Conservation (phyloP, 768 basidiomycete species). For the Lactarius evosmus region DNA sequence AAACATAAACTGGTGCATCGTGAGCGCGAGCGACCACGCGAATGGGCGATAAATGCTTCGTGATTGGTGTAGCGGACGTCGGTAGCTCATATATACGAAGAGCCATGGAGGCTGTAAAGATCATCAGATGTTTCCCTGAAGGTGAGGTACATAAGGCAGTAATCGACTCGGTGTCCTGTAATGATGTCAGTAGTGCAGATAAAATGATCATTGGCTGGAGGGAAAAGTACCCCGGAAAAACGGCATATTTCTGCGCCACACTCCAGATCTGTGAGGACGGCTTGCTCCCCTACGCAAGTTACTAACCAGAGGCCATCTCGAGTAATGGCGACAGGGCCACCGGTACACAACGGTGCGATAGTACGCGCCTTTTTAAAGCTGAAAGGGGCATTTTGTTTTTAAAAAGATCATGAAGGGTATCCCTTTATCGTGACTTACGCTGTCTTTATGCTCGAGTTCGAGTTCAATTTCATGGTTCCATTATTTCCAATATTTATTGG, state of each 20-base stretch:
- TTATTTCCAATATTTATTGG: neutral
- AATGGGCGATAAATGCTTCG: slow-evolving; percentile 59
- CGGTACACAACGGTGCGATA: slow-evolving; percentile 82
- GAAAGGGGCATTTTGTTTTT: neutral
- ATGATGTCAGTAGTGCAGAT: slow-evolving; percentile 14
- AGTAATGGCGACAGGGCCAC: slow-evolving; percentile 79
- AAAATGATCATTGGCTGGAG: slow-evolving; percentile 6
- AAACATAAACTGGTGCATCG: slow-evolving; percentile 91
- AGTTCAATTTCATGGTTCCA: slow-evolving; percentile 5
- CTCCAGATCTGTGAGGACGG: slow-evolving; percentile 76
- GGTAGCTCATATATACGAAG: slow-evolving; percentile 86
- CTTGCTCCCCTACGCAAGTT: slow-evolving; percentile 85
- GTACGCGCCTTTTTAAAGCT: slow-evolving; percentile 76
- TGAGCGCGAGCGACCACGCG: slow-evolving; percentile 84
- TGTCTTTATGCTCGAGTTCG: slow-evolving; percentile 52
- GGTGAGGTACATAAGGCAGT: slow-evolving; percentile 81
- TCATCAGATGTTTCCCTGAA: slow-evolving; percentile 66
- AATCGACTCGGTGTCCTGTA: slow-evolving; percentile 82
- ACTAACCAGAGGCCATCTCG: slow-evolving; percentile 75
- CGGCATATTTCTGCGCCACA: slow-evolving; percentile 73
- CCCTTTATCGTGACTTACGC: slow-evolving; percentile 43
- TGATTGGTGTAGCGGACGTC: slow-evolving; percentile 38
- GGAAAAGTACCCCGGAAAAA: slow-evolving; percentile 73
- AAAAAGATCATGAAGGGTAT: neutral
- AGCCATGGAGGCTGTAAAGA: slow-evolving; percentile 78